A percentile compares a stretch with the other conserved stretches of the same genome.
These are phyloP conservation scores for Xylaria scruposa DNA, from an alignment of 495 filamentous ascomycete species.

Conservation along the genomic window DNA sequence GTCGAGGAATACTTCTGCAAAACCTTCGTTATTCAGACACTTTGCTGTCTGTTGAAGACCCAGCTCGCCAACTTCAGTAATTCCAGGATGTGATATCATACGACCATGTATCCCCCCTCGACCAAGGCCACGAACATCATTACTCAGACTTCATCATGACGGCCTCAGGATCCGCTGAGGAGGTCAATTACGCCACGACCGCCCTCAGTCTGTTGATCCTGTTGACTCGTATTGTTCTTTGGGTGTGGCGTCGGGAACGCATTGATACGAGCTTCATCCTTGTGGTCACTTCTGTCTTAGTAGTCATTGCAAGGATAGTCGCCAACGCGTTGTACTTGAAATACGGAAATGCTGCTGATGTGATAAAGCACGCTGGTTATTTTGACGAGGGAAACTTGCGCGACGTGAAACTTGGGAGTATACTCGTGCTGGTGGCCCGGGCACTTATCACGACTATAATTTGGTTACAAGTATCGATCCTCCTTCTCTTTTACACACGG, in stretches of 20 bases:
- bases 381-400: slow-evolving; percentile 22
- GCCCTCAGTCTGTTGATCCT: slow-evolving; percentile 34
- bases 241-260: slow-evolving; percentile 37
- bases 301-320: slow-evolving; percentile 33
- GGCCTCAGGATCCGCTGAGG: slow-evolving; percentile 13
- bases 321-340: slow-evolving; percentile 31
- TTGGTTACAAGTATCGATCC: slow-evolving; percentile 53
- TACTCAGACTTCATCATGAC: slow-evolving; percentile 13
- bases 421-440: slow-evolving; percentile 35
- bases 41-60: background rate
- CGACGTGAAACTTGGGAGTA: slow-evolving; percentile 31
- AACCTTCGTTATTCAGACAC: background rate
- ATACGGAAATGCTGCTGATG: slow-evolving; percentile 35
- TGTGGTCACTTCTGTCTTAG: slow-evolving; percentile 31
- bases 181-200: slow-evolving; percentile 33
- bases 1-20: background rate
- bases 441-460: slow-evolving; percentile 33
- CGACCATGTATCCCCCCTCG: background rate
- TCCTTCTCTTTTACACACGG: slow-evolving; percentile 50
- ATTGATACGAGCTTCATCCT: slow-evolving; percentile 35
- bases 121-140: background rate
- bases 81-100: slow-evolving; percentile 17
- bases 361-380: slow-evolving; percentile 25
- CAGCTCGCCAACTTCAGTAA: background rate
- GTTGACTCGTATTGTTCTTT: slow-evolving; percentile 28